Base-by-base conservation (phyloP, 768 basidiomycete species). In the Suillus alpinus region DNA sequence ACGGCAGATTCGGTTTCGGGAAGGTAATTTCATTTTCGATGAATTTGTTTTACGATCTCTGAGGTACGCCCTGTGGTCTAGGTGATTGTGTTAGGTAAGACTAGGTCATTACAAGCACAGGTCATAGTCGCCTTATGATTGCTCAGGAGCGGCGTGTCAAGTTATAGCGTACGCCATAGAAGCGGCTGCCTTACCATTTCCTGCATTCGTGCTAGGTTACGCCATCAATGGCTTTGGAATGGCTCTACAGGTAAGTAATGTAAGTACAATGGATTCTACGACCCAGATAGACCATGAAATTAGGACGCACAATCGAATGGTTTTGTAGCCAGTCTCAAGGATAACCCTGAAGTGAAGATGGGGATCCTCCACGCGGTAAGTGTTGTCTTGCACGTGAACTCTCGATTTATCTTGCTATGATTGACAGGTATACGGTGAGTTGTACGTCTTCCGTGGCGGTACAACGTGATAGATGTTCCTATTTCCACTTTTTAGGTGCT, bases 241-340 rank as follows among this genome's bases (percentile, higher is more conserved):
- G 60, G 78, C 82, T 23, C 51, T 81, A 23, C 77, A 80, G 74
- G 87, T 85, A 60, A 46, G 68, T 55, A 57, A 8, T 18, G 12
- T 29, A 18, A 20, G 20, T 41, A 14, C 58, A 12, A 47, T 29
- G 43, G 23, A 26, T 56, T 59, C 14, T 57, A 40, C 13, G 4
- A 7, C 32, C 32, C 18, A 44, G 23, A 14, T 59, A 12, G 3
- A 46, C 12, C 39, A 32, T 46, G 26, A 8, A 29, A 53, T 32
- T 14, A 81, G 76, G 79, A 83, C 55, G 79, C 82, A 18, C 81
- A 81, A 65, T 76, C 77, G 14, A 84, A 82, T 59, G 77, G 79
- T 2, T 78, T 80, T 34, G 73, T 78, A 2, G 77, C 79, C 0
- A 72, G 77, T 26, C 64, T 83, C 18, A 76, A 75, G 5, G 72